A percentile compares a stretch with the other conserved stretches of the same genome.
Conservation (phyloP, 306 rosid species). For the Trifolium dubium region DNA sequence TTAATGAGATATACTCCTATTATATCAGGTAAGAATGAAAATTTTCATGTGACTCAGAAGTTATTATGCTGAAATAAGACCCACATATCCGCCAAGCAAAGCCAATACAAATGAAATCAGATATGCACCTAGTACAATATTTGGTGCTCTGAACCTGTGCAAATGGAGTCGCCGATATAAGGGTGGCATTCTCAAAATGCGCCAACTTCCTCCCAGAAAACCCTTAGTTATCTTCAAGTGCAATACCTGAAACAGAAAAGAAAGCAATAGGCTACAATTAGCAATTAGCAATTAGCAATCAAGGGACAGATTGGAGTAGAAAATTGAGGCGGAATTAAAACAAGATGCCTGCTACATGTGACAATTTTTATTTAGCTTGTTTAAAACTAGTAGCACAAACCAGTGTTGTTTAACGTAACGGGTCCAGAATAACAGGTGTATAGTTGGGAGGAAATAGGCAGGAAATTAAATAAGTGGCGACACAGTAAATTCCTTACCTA, state of each 20-base stretch:
- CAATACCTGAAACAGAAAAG: constrained; percentile 50
- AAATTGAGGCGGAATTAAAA: too few relatives aligned
- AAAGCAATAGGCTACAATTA: constrained; percentile 2
- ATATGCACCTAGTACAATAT: constrained; percentile 82
- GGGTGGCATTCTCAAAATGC: constrained; percentile 70
- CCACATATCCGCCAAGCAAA: constrained; percentile 77
- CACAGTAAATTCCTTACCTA: too few relatives aligned
- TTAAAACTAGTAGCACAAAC: too few relatives aligned
- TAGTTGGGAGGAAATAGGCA: too few relatives aligned
- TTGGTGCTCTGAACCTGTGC: constrained; percentile 73
- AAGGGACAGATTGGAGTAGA: too few relatives aligned
- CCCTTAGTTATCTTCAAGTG: constrained; percentile 61
- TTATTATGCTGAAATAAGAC: constrained; percentile 77
- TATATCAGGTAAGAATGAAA: neutral
- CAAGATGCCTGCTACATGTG: too few relatives aligned
- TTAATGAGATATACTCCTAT: neutral
- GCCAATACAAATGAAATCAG: constrained; percentile 73
- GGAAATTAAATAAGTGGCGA: too few relatives aligned
- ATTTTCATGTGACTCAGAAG: constrained; percentile 1
- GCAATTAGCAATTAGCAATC: too few relatives aligned
- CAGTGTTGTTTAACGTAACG: too few relatives aligned
- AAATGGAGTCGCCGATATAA: constrained; percentile 73
- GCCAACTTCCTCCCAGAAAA: constrained; percentile 51
- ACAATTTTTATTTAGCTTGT: too few relatives aligned
- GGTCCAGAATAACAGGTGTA: too few relatives aligned